Base-by-base conservation (phyloP, 371 early-diverging fungal species). In the Mucor saturninus region DNA sequence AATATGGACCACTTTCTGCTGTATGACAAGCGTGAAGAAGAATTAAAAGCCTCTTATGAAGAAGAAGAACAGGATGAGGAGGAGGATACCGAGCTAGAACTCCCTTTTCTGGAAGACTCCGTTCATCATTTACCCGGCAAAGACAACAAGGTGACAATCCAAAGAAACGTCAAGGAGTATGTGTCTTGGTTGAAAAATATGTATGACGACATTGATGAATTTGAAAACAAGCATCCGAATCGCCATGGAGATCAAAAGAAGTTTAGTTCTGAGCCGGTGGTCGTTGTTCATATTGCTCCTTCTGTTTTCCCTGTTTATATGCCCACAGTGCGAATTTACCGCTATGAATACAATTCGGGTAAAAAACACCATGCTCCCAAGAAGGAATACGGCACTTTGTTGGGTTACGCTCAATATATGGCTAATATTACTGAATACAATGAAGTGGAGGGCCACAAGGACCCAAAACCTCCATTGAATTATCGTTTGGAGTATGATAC, bases 1-100 rank as follows among this genome's bases (percentile, higher is more conserved):
- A 93, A 93, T 68, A 86, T 86, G 75, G 93, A 93, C 61, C 85
- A 88, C 55, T 89, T 91, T 62, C 72, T 83, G 35, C 78, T 88
- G 48, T 72, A 90, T 26, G 79, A 71, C 52, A 56, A 51, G 9
- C 59, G 61, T 26, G 55, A 48, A 8, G 38, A 59, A 26, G 45
- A 54, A 15, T 45, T 56, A 14, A 10, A 65, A 13, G 77, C 49
- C 83, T 87, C 65, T 21, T 21, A 21, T 86, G 89, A 6, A 67
- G 77, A 54, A 68, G n/a, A 42, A 10, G 11, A 42, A 6, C 35
- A 35, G 4, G 4, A 35, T 8, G 8, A 35, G 4, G 35, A 35
- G 13, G 11, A 5, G 4, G 43, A 14, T 13, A 5, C 6, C 4
- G 10, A 14, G 43, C 14, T 14, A 10, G 10, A n/a, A 42, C 43